Base-by-base conservation (phyloP, 2,329 filamentous ascomycete genomes). In the Nectriaceae sp. region DNA sequence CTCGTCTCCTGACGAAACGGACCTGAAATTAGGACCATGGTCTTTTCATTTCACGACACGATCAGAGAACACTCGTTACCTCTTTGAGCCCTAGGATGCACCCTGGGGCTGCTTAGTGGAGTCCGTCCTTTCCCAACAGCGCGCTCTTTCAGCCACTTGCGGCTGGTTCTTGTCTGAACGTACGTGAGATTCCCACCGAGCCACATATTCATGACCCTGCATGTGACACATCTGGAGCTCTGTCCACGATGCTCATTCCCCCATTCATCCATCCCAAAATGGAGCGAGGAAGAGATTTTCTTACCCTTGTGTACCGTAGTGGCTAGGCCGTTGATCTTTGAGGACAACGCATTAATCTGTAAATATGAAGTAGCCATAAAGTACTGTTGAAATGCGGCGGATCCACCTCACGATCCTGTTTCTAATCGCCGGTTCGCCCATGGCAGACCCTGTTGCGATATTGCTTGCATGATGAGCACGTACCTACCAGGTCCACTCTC, bases 371-470 rank as follows among this genome's bases (percentile, higher is more conserved):
- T 47, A 53, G 49, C 52, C 46, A 49, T 48, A 51, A 59, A 59
- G 53, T 46, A 50, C n/a, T n/a, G n/a, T n/a, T n/a, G 54, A 42
- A 47, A 56, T 46, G 50, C 49, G 35, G 54, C 36, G 47, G 58
- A 52, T 47, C 56, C 52, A 60, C 54, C 47, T 47, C 50, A 44
- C 53, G 54, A 60, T 56, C 54, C 54, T 47, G 47, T 56, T 47
- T 35, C 42, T 49, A 45, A 47, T 58, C 26, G 26, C 44, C 40
- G 41, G 40, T 15, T 31, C n/a, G n/a, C n/a, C n/a, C n/a, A n/a
- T n/a, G 15, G 26, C 26, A 31, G 15, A 15, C 15, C 26, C 10
- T 31, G 10, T 10, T 10, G 8, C 26, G 10, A 15, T 10, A 31
- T 31, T 31, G 26, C 26, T 31, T 31, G 26, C 26, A 31, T 31